Percentiles rank a stretch among this genome's conserved stretches.
These are phyloP conservation scores for Penicillium canariense DNA, from an alignment of 495 filamentous ascomycete species.

Conservation along the genomic window DNA sequence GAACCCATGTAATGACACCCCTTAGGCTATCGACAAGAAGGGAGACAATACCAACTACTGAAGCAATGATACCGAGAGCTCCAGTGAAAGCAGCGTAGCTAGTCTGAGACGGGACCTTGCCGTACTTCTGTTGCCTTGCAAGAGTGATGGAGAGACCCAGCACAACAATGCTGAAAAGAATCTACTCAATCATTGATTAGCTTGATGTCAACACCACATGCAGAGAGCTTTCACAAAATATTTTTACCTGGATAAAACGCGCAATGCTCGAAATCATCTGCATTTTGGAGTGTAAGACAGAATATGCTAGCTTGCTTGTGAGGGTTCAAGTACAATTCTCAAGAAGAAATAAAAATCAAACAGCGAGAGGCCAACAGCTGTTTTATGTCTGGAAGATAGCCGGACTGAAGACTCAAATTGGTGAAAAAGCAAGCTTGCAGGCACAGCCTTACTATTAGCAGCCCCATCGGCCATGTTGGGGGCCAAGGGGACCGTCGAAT, in stretches of 20 bases:
- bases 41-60: constrained; percentile 34
- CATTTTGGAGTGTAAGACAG: neutral
- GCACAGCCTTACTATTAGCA: neutral
- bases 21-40: constrained; percentile 41
- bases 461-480: neutral
- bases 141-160: constrained; percentile 47
- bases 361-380: too few relatives aligned
- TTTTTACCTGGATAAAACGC: constrained; percentile 5
- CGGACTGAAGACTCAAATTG: neutral
- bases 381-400: neutral
- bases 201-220: neutral
- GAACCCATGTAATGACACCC: constrained; percentile 32
- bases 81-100: constrained; percentile 49
- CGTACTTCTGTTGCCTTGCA: constrained; percentile 40
- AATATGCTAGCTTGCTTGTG: neutral
- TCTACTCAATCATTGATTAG: constrained; percentile 21
- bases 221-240: neutral
- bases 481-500: neutral
- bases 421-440: neutral
- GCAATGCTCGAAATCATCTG: constrained; percentile 1
- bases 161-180: constrained; percentile 45
- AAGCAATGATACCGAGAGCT: constrained; percentile 45
- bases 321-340: neutral
- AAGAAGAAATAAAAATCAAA: neutral
- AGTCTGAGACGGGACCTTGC: constrained; percentile 35